Evolutionary conservation across 257 asterid species (phyloP), one percentile per base, ranked within the genome.

Genomic region (Solanum habrochaites): DNA sequence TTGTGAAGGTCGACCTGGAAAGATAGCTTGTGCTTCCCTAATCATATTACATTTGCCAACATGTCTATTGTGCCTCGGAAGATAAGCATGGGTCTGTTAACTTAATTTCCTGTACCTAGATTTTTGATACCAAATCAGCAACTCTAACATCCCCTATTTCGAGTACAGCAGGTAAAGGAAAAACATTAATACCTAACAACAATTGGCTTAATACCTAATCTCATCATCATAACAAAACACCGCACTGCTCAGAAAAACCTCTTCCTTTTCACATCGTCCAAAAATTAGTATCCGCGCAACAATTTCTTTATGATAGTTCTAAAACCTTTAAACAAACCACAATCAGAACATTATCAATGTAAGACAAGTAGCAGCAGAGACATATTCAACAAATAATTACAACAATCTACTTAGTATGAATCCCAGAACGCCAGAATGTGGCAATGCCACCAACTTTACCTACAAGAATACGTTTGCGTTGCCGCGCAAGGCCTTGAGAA

Each of bases 401-500:
- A 15, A 95, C 96, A 86, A 94, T 94, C 92, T 93, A 89, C 99
- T n/a, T 93, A 16, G 96, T 92, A 83, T 90, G 86, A 45, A 89
- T 88, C 67, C 87, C 88, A 49, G 93, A 94, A 71, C 96, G 92
- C n/a, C 82, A 96, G 69, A 56, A 95, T 67, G 75, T 95, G 99
- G 87, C 94, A 88, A 81, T 96, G 99, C 74, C n/a, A n/a, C 95
- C 87, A 10, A 95, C 94, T 90, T 94, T 96, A 45, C 99, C 99
- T 23, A 90, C 74, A 71, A 83, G 87, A 81, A 94, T 82, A 87
- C 83, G 93, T 91, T 89, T 94, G 56, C n/a, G 95, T 91, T 80
- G 92, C 95, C 1, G 98, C 93, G 37, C 98, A 95, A 45, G n/a
- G 98, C 99, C 91, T 96, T 96, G 72, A 96, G 92, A 84, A 93